These are phyloP conservation scores for Hypericum perforatum DNA, from an alignment of 345 rosid genomes.

Conservation along the genomic window DNA sequence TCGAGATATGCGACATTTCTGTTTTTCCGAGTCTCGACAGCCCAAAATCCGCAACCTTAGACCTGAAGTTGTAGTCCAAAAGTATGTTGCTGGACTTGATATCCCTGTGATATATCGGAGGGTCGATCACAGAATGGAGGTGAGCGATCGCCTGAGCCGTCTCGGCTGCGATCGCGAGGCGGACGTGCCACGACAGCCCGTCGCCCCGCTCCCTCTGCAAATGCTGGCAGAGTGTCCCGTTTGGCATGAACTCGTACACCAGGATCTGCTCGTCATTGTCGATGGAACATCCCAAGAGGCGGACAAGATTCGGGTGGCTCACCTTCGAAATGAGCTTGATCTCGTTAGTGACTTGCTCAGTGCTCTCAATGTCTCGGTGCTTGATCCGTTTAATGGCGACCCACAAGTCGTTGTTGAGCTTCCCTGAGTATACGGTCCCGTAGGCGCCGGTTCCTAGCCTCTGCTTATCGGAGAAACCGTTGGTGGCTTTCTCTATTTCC, in stretches of 20 bases:
- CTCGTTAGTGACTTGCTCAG: constrained; percentile 89
- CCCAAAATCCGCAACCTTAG: constrained; percentile 96
- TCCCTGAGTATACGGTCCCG: constrained; percentile 86
- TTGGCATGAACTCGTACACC: constrained; percentile 81
- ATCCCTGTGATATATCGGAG: constrained; percentile 89
- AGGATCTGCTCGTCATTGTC: constrained; percentile 85
- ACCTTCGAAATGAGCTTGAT: constrained; percentile 88
- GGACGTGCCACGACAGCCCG: constrained; percentile 70
- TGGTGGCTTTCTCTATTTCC: constrained; percentile 75
- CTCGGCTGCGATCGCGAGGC: constrained; percentile 76
- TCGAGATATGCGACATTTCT: constrained; percentile 69
- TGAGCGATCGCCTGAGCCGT: constrained; percentile 81
- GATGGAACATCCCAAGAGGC: constrained; percentile 85
- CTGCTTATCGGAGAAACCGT: constrained; percentile 58
- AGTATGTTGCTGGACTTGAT: constrained; percentile 90
- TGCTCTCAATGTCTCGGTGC: constrained; percentile 58
- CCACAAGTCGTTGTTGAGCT: constrained; percentile 49
- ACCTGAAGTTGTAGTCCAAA: constrained; percentile 53
- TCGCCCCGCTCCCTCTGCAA: constrained; percentile 64
- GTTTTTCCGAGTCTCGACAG: constrained; percentile 83
- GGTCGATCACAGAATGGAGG: constrained; percentile 82
- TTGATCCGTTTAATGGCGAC: constrained; percentile 84
- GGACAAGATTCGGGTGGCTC: constrained; percentile 86
- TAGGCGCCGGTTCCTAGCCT: constrained; percentile 88
- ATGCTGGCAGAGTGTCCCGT: constrained; percentile 81